These are phyloP conservation scores for Tuber calosporum DNA, from an alignment of 495 filamentous ascomycete genomes.

Conservation along the genomic window DNA sequence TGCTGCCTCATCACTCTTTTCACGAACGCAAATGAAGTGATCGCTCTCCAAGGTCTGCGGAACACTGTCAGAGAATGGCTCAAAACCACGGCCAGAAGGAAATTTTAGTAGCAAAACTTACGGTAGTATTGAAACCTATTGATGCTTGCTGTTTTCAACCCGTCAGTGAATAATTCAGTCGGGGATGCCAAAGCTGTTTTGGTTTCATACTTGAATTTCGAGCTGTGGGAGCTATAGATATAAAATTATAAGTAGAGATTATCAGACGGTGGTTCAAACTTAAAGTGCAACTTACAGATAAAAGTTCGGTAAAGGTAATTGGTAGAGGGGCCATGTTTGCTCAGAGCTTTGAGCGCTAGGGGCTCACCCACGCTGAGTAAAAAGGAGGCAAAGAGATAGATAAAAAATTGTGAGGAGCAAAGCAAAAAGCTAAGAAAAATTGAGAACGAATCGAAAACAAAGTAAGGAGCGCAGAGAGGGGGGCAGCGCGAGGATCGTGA, in stretches of 20 bases:
- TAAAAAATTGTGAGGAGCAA: conserved; percentile 44
- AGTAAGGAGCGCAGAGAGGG: conserved; percentile 30
- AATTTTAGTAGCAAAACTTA: conserved; percentile 49
- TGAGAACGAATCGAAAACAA: conserved; percentile 33
- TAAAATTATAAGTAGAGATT: conserved; percentile 23
- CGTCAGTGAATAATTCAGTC: conserved; percentile 42
- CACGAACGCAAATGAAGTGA: conserved; percentile 86
- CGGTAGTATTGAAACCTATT: conserved; percentile 95
- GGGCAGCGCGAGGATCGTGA: conserved; percentile 28
- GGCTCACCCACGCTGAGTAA: conserved; percentile 32
- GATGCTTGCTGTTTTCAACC: conserved; percentile 56
- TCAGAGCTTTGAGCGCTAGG: conserved; percentile 21
- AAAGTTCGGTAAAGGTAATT: conserved; percentile 90
- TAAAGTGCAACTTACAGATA: conserved; percentile 51
- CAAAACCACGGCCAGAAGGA: conserved; percentile 8
- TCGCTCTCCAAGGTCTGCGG: conserved; percentile 92
- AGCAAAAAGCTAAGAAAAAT: conserved; percentile 37
- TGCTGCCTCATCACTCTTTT: conserved; percentile 72
- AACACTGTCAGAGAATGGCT: conserved; percentile 30
- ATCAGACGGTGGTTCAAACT: neutral
- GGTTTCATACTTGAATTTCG: conserved; percentile 67
- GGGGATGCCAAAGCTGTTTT: conserved; percentile 21
- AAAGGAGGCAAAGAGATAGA: conserved; percentile 46
- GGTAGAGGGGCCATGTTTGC: conserved; percentile 67
- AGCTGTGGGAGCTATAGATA: conserved; percentile 59